Evolutionary conservation across 2,329 filamentous ascomycete genomes (phyloP), one percentile per base, ranked within the genome.

Genomic region (Fusarium odoratissimum): DNA sequence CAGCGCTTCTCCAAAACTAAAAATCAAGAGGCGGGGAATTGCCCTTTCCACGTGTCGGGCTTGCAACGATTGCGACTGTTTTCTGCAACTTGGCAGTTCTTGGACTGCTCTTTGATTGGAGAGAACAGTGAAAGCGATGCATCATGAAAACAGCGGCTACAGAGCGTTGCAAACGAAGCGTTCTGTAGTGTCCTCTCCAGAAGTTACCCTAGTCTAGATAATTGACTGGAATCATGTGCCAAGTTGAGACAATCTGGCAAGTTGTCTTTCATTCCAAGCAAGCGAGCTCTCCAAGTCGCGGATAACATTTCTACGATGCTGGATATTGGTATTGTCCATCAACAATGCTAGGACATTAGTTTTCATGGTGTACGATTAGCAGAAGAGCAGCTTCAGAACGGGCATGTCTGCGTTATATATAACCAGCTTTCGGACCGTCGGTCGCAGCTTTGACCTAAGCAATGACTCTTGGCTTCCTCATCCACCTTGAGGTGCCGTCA

Each of bases 351-450:
- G 33, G 23, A 23, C 17, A 16, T 12, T 37, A 8, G 33, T 9
- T 9, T 1, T 28, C 23, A 38, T 8, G 44, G 38, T 44, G 23
- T 13, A 25, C 12, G 12, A 21, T 25, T 33, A 21, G 38, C 31
- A 33, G 31, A 33, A 21, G 13, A 35, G 17, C 21, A 9, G 54
- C 30, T 45, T 56, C 30, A 56, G 4, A 7, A 30, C 8, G 14
- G 55, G 14, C 23, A 37, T 25, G 37, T 54, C 46, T 54, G 35
- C 30, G 30, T 40, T 60, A 40, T 55, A 55, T 60, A 33, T 28
- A 57, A n/a, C n/a, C 21, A 38, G 44, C 49, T 59, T 57, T 69
- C 72, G 62, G 74, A 23, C 60, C 63, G 46, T 76, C 59, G 74
- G 60, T 45, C 56, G 42, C 38, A 38, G 35, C 21, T 41, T 48